A percentile compares a stretch with the other conserved stretches of the same genome.
Evolutionary conservation across 192 early-diverging fungal genomes (phyloP).

Genomic region (Irineochytrium annulatum): DNA sequence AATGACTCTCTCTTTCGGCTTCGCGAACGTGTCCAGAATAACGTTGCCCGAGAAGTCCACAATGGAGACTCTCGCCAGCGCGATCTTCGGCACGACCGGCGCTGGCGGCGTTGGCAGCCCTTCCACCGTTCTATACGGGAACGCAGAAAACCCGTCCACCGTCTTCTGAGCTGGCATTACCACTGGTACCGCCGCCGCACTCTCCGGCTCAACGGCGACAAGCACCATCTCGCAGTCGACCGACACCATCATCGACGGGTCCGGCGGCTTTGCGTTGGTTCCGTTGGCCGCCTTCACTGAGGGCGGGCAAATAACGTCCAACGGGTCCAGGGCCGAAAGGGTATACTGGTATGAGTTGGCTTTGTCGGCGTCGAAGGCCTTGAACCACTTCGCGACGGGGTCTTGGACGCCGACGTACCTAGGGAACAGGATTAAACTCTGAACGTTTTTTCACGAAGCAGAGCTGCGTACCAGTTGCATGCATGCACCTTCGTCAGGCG

Average conservation of each 20-base stretch:
- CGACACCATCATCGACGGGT: constrained; percentile 1
- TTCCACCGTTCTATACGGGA: background rate
- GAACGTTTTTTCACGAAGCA: too few species aligned
- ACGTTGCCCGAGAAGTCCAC: constrained; percentile 82
- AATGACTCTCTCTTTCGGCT: constrained; percentile 70
- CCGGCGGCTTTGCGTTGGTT: background rate
- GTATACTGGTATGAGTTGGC: background rate
- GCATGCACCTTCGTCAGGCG: too few species aligned
- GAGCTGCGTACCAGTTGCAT: too few species aligned
- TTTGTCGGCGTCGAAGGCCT: background rate
- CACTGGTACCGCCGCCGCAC: background rate
- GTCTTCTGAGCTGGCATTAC: background rate
- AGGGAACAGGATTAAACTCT: too few species aligned
- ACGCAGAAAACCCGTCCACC: background rate
- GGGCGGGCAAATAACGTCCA: too few species aligned
- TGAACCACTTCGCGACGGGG: background rate
- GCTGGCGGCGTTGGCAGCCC: background rate
- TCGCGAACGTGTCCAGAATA: constrained; percentile 75
- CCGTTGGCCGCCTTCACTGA: background rate
- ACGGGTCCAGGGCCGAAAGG: background rate
- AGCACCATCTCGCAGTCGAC: constrained; percentile 29
- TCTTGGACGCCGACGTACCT: background rate
- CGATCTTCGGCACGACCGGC: constrained; percentile 64
- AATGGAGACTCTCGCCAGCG: constrained; percentile 75
- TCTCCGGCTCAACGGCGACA: background rate